Evolutionary conservation across 768 basidiomycete species (phyloP), one percentile per base, ranked within the genome.

Genomic region (Agrocybe pediades): DNA sequence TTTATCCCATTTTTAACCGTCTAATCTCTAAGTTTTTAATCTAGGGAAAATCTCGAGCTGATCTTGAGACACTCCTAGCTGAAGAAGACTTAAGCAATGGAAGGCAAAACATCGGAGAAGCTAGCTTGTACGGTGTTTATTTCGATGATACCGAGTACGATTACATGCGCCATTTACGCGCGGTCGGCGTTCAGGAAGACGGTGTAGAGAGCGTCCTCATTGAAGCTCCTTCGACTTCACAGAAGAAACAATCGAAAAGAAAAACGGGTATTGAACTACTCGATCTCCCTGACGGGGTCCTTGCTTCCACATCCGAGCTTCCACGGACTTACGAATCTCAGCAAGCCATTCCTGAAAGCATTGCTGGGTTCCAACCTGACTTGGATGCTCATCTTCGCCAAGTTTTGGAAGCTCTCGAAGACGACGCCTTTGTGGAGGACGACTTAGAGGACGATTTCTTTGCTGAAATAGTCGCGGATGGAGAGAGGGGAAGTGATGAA

Each of bases 111-210:
- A 77, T 88, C 46, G 97, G 96, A 52, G 92, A 98, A 73, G 97
- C 97, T 0, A 76, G 89, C 6, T 67, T 84, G 8, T 95, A 98
- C 68, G 97, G 95, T 3, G 74, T 99, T 65, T 92, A 92, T 72
- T 98, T 84, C 72, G 95, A 98, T 73, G 95, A 99, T 66, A 88
- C 92, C 6, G 83, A 94, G 54, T 99, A 99, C 75, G 92, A 99
- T 71, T 99, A 99, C 75, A 94, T 98, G 91, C 89, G 95, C 68
- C 97, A 99, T 72, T 82, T 99, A 41, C 87, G 92, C 11, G 62
- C 82, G 2, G 84, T 92, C 46, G 92, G 92, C 3, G 63, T 82
- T 11, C 81, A 87, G 53, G 90, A 92, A 65, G 90, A 87, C 41
- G 90, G 90, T 9, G 84, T 90, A 7, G 92, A 94, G 33, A 88